phyloP scores from a whole-genome alignment of 2,329 filamentous ascomycete species.

The Pseudocercospora fijiensis region DNA sequence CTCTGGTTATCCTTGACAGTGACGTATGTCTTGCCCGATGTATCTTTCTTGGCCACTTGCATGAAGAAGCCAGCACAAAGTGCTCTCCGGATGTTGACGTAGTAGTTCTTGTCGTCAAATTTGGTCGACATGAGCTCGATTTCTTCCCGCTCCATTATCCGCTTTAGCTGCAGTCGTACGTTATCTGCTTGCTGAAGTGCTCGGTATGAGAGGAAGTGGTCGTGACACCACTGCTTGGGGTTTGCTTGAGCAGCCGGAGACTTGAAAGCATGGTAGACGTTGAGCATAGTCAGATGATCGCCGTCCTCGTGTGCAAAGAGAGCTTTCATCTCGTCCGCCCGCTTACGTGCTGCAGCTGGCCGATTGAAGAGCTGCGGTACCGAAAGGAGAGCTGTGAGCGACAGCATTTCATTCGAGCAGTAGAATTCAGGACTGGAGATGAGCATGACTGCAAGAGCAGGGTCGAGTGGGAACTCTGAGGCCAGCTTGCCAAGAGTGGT shows the following conservation, averaged over 20 bases:
- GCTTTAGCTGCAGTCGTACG: slow-evolving; percentile 84
- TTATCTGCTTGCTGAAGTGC: slow-evolving; percentile 91
- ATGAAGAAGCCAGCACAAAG: slow-evolving; percentile 97
- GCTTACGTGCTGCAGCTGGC: slow-evolving; percentile 78
- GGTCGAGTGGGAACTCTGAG: slow-evolving; percentile 93
- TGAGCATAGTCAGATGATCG: slow-evolving; percentile 92
- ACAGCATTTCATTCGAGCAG: slow-evolving; percentile 97
- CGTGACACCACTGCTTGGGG: slow-evolving; percentile 89
- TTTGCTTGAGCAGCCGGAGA: slow-evolving; percentile 67
- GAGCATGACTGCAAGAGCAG: slow-evolving; percentile 92
- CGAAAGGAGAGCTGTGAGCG: slow-evolving; percentile 87
- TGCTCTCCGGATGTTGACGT: slow-evolving; percentile 91
- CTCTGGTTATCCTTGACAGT: slow-evolving; percentile 97
- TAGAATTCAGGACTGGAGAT: slow-evolving; percentile 97
- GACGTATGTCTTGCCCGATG: slow-evolving; percentile 82
- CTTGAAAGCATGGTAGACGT: slow-evolving; percentile 98
- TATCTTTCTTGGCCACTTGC: slow-evolving; percentile 95
- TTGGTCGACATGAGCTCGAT: slow-evolving; percentile 83
- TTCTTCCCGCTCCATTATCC: slow-evolving; percentile 92
- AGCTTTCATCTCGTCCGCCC: slow-evolving; percentile 95
- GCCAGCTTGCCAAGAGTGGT: slow-evolving; percentile 82
- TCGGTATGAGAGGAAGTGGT: slow-evolving; percentile 89
- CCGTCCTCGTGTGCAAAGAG: slow-evolving; percentile 90
- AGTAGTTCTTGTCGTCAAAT: slow-evolving; percentile 96
- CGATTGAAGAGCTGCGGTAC: slow-evolving; percentile 93